Conservation (phyloP, 495 filamentous ascomycete species). For the Cercophora newfieldiana region DNA sequence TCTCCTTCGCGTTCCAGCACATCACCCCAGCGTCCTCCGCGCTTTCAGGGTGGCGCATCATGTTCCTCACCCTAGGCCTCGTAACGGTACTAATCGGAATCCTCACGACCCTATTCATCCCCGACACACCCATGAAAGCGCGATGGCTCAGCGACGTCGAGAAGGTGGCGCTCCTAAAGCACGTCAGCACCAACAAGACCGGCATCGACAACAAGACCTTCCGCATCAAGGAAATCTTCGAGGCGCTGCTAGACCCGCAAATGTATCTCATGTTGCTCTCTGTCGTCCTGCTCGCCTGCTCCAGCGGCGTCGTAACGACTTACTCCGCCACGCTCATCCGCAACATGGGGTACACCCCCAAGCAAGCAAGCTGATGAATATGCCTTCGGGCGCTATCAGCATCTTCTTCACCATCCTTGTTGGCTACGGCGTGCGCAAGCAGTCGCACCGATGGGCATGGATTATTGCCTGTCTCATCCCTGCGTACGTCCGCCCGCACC, state of each 20-base stretch:
- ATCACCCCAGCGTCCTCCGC: slow-evolving; percentile 36
- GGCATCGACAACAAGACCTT: slow-evolving; percentile 57
- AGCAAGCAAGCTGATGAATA: slow-evolving; percentile 60
- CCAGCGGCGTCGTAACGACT: slow-evolving; percentile 62
- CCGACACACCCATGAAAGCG: slow-evolving; percentile 54
- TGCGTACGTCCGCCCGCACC: slow-evolving; percentile 25
- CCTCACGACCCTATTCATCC: slow-evolving; percentile 48
- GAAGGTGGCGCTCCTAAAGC: slow-evolving; percentile 46
- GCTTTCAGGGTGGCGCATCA: slow-evolving; percentile 60
- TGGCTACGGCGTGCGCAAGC: slow-evolving; percentile 41
- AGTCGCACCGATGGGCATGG: slow-evolving; percentile 41
- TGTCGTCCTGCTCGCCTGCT: slow-evolving; percentile 45
- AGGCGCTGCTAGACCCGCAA: slow-evolving; percentile 39
- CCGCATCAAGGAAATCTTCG: slow-evolving; percentile 41
- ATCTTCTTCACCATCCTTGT: slow-evolving; percentile 57
- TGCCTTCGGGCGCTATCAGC: slow-evolving; percentile 56
- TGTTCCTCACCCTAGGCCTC: slow-evolving; percentile 59
- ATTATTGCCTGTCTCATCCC: slow-evolving; percentile 37
- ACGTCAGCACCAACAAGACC: slow-evolving; percentile 43
- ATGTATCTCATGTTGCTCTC: slow-evolving; percentile 35
- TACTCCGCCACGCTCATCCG: slow-evolving; percentile 62
- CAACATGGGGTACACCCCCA: slow-evolving; percentile 54
- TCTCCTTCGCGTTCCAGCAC: slow-evolving; percentile 64
- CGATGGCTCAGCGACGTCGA: slow-evolving; percentile 51
- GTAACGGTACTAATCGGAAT: slow-evolving; percentile 53